phyloP scores from a whole-genome alignment of 495 filamentous ascomycete genomes.

The Mytilinidion resinicola region DNA sequence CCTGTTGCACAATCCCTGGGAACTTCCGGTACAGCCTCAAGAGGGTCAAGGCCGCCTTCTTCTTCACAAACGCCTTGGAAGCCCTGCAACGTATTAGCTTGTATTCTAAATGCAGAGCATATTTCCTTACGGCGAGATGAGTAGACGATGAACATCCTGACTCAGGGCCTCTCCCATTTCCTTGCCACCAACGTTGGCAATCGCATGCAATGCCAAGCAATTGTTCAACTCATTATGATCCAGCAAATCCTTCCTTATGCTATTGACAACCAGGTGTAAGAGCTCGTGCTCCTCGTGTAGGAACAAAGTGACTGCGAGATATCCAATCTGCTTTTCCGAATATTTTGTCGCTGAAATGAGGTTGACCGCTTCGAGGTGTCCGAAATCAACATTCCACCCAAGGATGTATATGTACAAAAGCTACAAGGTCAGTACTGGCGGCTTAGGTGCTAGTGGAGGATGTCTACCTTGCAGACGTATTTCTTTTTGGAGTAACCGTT shows the following conservation, averaged over 20 bases:
- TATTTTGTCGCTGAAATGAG: slow-evolving; percentile 95
- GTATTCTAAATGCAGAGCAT: neutral
- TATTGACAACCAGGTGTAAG: slow-evolving; percentile 93
- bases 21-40: slow-evolving; percentile 93
- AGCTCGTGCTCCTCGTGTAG: slow-evolving; percentile 96
- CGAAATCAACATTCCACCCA: slow-evolving; percentile 98
- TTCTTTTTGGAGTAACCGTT: slow-evolving; percentile 99
- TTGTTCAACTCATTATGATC: slow-evolving; percentile 97
- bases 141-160: slow-evolving; percentile 82
- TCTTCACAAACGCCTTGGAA: slow-evolving; percentile 97
- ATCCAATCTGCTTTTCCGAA: slow-evolving; percentile 99
- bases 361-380: slow-evolving; percentile 96
- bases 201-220: slow-evolving; percentile 95
- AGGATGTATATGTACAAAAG: slow-evolving; percentile 98
- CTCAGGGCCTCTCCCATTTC: slow-evolving; percentile 97
- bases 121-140: slow-evolving; percentile 84
- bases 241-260: slow-evolving; percentile 90
- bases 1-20: slow-evolving; percentile 82
- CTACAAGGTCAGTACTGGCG: slow-evolving; percentile 39
- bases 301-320: slow-evolving; percentile 94
- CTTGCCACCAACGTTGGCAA: slow-evolving; percentile 92
- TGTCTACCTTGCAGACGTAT: slow-evolving; percentile 91
- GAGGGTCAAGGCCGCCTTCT: slow-evolving; percentile 96
- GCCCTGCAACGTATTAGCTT: slow-evolving; percentile 49
- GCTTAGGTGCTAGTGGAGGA: neutral